Conservation (phyloP, 73 alveolate species). For the Diophrys sp. region DNA sequence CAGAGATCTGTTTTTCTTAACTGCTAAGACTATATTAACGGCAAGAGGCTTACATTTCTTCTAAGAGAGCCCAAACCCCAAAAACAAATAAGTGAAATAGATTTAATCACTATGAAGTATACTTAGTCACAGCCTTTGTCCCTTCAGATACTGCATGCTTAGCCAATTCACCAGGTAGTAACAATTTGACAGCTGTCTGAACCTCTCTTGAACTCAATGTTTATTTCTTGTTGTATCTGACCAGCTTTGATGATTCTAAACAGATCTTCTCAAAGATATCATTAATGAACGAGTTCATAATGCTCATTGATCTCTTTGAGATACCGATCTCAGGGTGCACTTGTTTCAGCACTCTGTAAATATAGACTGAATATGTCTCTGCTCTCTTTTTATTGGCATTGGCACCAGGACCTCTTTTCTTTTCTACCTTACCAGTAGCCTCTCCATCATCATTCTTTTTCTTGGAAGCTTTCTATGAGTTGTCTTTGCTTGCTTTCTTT, state of each 20-base stretch:
- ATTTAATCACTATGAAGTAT: too few species aligned
- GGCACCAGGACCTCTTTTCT: too few species aligned
- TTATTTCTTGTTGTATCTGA: conserved; percentile 83
- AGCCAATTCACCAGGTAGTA: conserved; percentile 87
- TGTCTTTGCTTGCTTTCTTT: too few species aligned
- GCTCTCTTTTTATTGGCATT: conserved; percentile 53
- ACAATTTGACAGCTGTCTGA: conserved; percentile 84
- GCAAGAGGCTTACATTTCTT: too few species aligned
- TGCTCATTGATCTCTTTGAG: conserved; percentile 84
- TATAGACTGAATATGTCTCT: conserved; percentile 56
- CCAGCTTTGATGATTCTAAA: conserved; percentile 86
- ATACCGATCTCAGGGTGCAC: conserved; percentile 86
- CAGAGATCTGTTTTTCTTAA: background rate
- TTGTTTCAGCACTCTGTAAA: conserved; percentile 61
- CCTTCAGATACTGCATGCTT: conserved; percentile 91
- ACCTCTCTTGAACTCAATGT: conserved; percentile 83
- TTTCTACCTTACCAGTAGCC: too few species aligned
- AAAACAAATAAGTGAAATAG: too few species aligned
- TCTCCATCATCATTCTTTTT: too few species aligned
- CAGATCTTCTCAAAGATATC: too few species aligned
- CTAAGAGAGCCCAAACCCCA: too few species aligned
- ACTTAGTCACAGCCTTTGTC: conserved; percentile 85
- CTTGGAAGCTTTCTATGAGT: too few species aligned
- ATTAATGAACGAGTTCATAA: too few species aligned
- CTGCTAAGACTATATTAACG: too few species aligned